These are phyloP conservation scores for Straminergon stramineum DNA, from an alignment of 225 moss, liverwort and hornwort species.

Conservation along the genomic window DNA sequence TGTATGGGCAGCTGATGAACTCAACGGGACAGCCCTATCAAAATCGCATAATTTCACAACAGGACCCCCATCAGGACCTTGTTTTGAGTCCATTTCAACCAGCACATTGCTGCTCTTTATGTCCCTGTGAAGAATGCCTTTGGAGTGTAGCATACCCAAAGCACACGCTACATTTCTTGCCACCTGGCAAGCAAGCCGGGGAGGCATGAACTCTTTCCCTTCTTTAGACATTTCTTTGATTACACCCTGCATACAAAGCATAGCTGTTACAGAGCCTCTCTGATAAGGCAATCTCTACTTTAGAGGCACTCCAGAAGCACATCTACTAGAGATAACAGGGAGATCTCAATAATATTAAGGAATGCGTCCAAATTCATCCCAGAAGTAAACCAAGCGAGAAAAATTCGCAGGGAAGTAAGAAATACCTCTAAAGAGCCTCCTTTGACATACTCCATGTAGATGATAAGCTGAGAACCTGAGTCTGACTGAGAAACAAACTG, in stretches of 20 bases:
- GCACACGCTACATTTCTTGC: slow-evolving; percentile 85
- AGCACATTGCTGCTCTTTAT: slow-evolving; percentile 93
- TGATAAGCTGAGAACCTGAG: slow-evolving; percentile 50
- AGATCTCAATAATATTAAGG: background rate
- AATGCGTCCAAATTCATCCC: background rate
- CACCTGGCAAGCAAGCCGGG: slow-evolving; percentile 69
- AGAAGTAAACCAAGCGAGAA: background rate
- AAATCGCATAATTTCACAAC: slow-evolving; percentile 87
- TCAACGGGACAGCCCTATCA: slow-evolving; percentile 81
- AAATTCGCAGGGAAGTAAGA: background rate
- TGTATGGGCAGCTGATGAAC: slow-evolving; percentile 75
- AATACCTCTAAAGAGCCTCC: slow-evolving; percentile 86
- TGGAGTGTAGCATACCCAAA: slow-evolving; percentile 66
- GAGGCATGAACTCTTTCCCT: slow-evolving; percentile 51
- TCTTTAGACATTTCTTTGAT: slow-evolving; percentile 43
- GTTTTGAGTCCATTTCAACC: slow-evolving; percentile 57
- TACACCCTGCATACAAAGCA: slow-evolving; percentile 42
- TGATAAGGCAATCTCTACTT: background rate
- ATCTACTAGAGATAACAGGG: background rate
- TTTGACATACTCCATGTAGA: slow-evolving; percentile 78
- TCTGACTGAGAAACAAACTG: slow-evolving; percentile 54
- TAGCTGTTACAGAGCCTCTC: background rate
- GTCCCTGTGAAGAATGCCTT: slow-evolving; percentile 82
- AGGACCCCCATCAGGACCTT: slow-evolving; percentile 52
- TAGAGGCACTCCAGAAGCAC: background rate